These are phyloP conservation scores for Plantago major DNA, from an alignment of 257 asterid genomes.

Conservation along the genomic window DNA sequence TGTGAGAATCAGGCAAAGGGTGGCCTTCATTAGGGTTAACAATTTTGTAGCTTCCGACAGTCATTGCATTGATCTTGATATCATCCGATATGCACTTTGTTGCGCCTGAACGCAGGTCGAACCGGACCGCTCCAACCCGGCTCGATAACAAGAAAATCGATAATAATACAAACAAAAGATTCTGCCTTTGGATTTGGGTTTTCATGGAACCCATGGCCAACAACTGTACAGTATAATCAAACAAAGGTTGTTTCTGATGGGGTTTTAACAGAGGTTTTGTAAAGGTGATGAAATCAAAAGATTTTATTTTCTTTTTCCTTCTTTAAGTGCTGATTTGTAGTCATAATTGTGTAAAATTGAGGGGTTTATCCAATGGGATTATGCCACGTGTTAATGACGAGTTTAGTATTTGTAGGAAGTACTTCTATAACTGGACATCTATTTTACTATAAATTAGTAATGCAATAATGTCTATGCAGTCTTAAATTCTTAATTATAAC, in stretches of 20 bases:
- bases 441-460: background rate
- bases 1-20: conserved; percentile 88
- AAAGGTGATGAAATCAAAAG: background rate
- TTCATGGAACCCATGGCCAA: conserved; percentile 19
- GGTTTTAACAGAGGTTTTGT: conserved; percentile 18
- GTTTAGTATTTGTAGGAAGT: background rate
- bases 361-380: conserved; percentile 18
- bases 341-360: conserved; percentile 26
- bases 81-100: conserved; percentile 98
- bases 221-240: too few species aligned
- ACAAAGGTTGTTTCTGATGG: background rate
- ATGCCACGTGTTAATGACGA: conserved; percentile 24
- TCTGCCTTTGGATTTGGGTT: conserved; percentile 27
- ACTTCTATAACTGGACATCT: background rate
- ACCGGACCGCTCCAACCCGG: conserved; percentile 63
- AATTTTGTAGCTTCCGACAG: conserved; percentile 84
- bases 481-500: too few species aligned
- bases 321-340: background rate
- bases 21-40: conserved; percentile 73
- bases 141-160: conserved; percentile 39
- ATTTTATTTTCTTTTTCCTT: background rate
- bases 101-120: conserved; percentile 79
- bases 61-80: conserved; percentile 81
- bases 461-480: background rate
- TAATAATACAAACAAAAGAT: conserved; percentile 30